Conservation (phyloP, 805 yeast species). For the Maudiozyma saulgeensis region DNA sequence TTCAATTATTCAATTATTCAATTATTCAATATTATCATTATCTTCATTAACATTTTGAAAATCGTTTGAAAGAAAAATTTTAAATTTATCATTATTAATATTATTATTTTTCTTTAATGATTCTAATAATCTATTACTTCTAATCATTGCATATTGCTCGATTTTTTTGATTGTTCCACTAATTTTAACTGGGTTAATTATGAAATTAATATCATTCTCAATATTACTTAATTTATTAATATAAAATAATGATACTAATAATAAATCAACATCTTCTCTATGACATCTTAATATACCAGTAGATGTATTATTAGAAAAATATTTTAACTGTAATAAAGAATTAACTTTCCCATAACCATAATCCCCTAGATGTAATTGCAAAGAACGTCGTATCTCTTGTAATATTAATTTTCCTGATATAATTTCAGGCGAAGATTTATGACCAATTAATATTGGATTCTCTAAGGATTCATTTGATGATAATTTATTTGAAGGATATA, state of each 20-base stretch:
- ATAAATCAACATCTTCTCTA: constrained; percentile 49
- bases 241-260: constrained; percentile 58
- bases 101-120: constrained; percentile 7
- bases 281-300: constrained; percentile 78
- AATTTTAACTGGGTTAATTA: constrained; percentile 51
- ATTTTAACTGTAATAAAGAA: constrained; percentile 54
- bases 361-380: constrained; percentile 69
- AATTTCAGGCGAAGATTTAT: constrained; percentile 39
- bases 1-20: no score
- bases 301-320: constrained; percentile 71
- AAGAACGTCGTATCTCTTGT: constrained; percentile 42
- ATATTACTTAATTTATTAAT: constrained; percentile 42
- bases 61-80: constrained; percentile 4
- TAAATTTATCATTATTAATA: no score
- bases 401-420: constrained; percentile 43
- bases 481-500: constrained; percentile 44
- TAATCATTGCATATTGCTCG: constrained; percentile 58
- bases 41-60: constrained; percentile 5
- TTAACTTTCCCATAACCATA: constrained; percentile 59
- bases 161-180: constrained; percentile 86
- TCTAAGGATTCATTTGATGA: neutral
- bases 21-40: neutral
- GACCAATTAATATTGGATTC: constrained; percentile 35
- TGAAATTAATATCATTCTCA: constrained; percentile 32
- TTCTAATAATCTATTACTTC: constrained; percentile 17